Evolutionary conservation across 2,329 filamentous ascomycete species (phyloP), one percentile per base, ranked within the genome.

Genomic region (Xylariaceae sp.): DNA sequence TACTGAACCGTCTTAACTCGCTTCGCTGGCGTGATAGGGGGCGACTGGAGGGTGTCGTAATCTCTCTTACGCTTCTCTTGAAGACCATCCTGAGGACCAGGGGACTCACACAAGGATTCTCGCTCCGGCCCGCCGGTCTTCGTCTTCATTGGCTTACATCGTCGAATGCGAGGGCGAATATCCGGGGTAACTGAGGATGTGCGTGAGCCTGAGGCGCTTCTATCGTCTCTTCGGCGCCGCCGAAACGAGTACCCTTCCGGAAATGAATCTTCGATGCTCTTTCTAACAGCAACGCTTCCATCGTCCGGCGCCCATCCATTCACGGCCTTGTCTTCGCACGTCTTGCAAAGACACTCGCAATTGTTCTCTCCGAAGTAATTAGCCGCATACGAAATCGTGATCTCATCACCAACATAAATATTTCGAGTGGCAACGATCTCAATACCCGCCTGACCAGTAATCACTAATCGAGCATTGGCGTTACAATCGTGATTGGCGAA

Each of bases 401-500:
- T 96, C 73, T 99, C 94, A 62, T 99, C 92, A 2, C 92, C 94
- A 0, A 88, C 79, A 9, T 88, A 83, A 62, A 99, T 97, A 60
- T 92, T 82, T 65, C 87, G 85, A 39, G 86, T 85, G 2, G 94
- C 91, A 53, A 96, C 85, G 58, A 99, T 92, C 70, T 95, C 89
- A 77, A 99, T 97, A 42, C 91, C 91, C 59, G 92, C 87, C 58
- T 88, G 85, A 51, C 92, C 90, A 42, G 86, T 88, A 42, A 91
- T 97, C 67, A 90, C 88, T 50, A 99, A 82, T 70, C 87, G 85
- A 7, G 92, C 92, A 76, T 97, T 99, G 37, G 94, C 91, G 66
- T 89, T 83, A 76, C 94, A 99, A 74, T 99, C 94, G 75, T 99
- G 94, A 71, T 99, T 99, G 30, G 94, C 92, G 73, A 99, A 97